Evolutionary conservation across 108 stramenopile species (phyloP).

Genomic region (Skeletonema tropicum): DNA sequence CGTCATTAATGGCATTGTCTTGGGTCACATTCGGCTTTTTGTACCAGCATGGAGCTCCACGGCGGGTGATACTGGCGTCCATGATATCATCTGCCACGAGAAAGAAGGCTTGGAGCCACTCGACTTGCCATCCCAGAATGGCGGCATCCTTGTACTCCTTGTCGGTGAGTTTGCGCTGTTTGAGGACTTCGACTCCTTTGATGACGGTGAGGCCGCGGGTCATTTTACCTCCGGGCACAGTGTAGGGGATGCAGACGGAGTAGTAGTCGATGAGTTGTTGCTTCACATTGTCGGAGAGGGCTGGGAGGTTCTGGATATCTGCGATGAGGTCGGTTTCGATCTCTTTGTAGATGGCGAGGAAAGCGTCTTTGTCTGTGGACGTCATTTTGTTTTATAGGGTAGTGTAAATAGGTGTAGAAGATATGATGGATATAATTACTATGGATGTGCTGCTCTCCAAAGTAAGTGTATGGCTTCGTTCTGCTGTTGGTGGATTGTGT

Average conservation of each 20-base stretch:
- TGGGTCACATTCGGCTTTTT: slow-evolving; percentile 66
- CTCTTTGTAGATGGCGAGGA: slow-evolving; percentile 62
- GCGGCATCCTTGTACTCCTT: slow-evolving; percentile 58
- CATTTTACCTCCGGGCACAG: slow-evolving; percentile 94
- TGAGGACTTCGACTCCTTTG: slow-evolving; percentile 58
- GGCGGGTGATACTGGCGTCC: slow-evolving; percentile 96
- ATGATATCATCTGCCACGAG: slow-evolving; percentile 99
- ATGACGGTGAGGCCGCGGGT: slow-evolving; percentile 91
- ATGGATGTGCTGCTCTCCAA: not conserved
- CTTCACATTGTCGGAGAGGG: slow-evolving; percentile 57
- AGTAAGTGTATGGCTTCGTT: too few relatives aligned
- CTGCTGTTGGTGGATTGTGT: too few relatives aligned
- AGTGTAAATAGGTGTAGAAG: not conserved
- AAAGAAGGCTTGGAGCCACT: slow-evolving; percentile 98
- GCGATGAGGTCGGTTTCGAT: slow-evolving; percentile 61
- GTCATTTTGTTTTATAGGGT: slow-evolving; percentile 13
- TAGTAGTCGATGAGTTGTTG: slow-evolving; percentile 62
- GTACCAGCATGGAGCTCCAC: slow-evolving; percentile 99
- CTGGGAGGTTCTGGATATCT: slow-evolving; percentile 67
- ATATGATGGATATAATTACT: not conserved
- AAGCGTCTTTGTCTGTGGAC: slow-evolving; percentile 53
- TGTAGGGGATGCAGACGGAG: slow-evolving; percentile 88
- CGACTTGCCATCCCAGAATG: slow-evolving; percentile 95
- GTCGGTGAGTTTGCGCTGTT: slow-evolving; percentile 51
- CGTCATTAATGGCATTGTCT: slow-evolving; percentile 96